Percentiles rank a stretch among this genome's conserved stretches.
These are phyloP conservation scores for Phaeosphaeria sp. DNA, from an alignment of 2,329 filamentous ascomycete species.

Conservation along the genomic window DNA sequence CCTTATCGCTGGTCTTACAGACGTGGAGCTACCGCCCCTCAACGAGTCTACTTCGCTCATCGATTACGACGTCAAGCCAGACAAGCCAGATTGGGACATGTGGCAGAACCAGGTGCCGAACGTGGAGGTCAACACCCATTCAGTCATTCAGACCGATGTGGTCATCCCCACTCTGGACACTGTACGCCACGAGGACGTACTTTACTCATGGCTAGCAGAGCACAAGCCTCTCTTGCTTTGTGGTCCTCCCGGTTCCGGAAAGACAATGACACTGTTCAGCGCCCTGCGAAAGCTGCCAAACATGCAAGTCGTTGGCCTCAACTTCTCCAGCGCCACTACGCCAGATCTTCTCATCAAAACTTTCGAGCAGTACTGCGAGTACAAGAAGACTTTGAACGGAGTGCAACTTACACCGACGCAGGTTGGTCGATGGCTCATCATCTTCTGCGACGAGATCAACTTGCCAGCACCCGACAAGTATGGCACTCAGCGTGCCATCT, in stretches of 20 bases:
- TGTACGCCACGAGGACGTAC: constrained; percentile 95
- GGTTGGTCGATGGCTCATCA: constrained; percentile 95
- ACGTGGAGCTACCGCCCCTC: constrained; percentile 82
- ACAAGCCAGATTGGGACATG: constrained; percentile 84
- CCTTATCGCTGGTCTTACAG: constrained; percentile 79
- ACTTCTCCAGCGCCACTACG: constrained; percentile 98
- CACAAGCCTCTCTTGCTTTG: constrained; percentile 97
- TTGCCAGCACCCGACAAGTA: constrained; percentile 97
- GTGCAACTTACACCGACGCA: constrained; percentile 95
- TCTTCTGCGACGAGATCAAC: constrained; percentile 99
- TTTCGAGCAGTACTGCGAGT: constrained; percentile 99
- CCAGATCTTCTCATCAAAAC: constrained; percentile 98
- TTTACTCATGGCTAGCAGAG: constrained; percentile 99
- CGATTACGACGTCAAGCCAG: constrained; percentile 90
- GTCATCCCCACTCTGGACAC: constrained; percentile 98
- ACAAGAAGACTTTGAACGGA: constrained; percentile 97
- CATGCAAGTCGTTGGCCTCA: constrained; percentile 98
- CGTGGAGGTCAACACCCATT: constrained; percentile 98
- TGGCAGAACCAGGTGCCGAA: constrained; percentile 96
- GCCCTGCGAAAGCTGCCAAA: constrained; percentile 95
- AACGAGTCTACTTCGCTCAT: constrained; percentile 85
- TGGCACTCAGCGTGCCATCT: constrained; percentile 95
- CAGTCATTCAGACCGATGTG: constrained; percentile 95
- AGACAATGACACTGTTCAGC: constrained; percentile 99
- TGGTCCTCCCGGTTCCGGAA: constrained; percentile 96